Base-by-base conservation (phyloP, 129 eudicot genomes). In the Pulicaria dysenterica region DNA sequence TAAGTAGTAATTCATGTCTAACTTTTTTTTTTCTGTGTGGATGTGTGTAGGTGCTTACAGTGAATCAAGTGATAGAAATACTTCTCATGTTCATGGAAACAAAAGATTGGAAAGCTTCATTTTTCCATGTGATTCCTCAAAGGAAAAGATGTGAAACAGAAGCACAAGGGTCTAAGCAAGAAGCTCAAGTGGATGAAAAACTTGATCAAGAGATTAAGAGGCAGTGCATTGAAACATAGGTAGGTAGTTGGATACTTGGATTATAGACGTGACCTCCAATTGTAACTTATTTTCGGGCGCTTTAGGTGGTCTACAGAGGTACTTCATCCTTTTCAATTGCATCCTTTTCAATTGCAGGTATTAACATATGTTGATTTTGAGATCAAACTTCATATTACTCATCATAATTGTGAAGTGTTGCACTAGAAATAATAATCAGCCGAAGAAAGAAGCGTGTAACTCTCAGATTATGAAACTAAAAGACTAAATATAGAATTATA, bases 41-140 rank as follows among this genome's bases (percentile, higher is more conserved):
- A 3, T 47, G 12, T 53, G 39, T 81, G 31, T 68, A 94, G 98
- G 98, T 94, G 59, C 94, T 95, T 16, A 95, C 99, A 0, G 99
- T 95, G 75, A 95, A 95, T 80, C 97, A 95, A 83, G 99, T 95
- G 72, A 81, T 88, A 56, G 99, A 95, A 85, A 90, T 95, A 86
- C 80, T 95, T 58, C 88, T 95, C 54, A 88, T 83, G 86, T 95
- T 68, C 72, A 75, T 95, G 86, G 99, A 95, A 67, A 83, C 91
- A 9, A 86, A 71, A 85, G 99, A 90, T 76, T 90, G 99, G 99
- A 90, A 90, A 75, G 78, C 73, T 43, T 80, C 99, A 45, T 95
- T 90, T 75, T 95, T 90, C 67, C 81, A 88, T 44, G 97, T 86
- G 74, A 84, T 95, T 81, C 97, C 99, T 57, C 96, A 69, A 51